phyloP scores from a whole-genome alignment of 805 yeast genomes.

The Candida maesae region DNA sequence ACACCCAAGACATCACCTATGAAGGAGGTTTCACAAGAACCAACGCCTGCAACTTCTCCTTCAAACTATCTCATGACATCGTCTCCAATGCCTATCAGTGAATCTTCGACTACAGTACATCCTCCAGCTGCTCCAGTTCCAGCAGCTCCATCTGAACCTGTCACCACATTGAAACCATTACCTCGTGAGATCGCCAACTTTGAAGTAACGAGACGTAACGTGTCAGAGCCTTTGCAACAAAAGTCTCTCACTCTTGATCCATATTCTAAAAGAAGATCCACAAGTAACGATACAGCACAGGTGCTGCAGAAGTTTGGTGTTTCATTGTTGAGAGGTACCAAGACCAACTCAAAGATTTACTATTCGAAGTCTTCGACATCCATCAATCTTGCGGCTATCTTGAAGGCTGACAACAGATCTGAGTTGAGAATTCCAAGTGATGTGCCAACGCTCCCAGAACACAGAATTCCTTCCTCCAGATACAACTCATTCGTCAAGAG shows the following conservation, averaged over 20 bases:
- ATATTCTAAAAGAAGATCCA: conserved; percentile 16
- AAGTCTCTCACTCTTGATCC: conserved; percentile 26
- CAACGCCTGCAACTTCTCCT: too few species aligned
- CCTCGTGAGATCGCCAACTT: conserved; percentile 17
- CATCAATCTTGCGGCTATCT: conserved; percentile 23
- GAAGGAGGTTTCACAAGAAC: conserved; percentile 2
- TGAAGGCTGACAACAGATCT: conserved; percentile 12
- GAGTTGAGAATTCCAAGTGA: conserved; percentile 4
- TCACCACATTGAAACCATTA: conserved; percentile 2
- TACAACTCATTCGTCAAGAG: conserved; percentile 21
- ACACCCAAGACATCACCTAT: conserved; percentile 6
- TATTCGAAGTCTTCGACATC: conserved; percentile 29
- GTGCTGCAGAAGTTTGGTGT: conserved; percentile 24
- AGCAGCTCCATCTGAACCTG: not conserved
- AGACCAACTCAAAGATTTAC: conserved; percentile 22
- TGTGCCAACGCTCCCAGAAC: conserved; percentile 14
- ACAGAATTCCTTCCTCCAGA: conserved; percentile 24
- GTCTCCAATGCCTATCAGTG: conserved; percentile 1
- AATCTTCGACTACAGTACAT: conserved; percentile 1
- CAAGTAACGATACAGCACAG: conserved; percentile 19
- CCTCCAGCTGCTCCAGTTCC: not conserved
- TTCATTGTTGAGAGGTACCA: conserved; percentile 16
- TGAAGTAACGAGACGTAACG: conserved; percentile 17
- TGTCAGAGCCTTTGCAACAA: conserved; percentile 18
- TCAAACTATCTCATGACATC: conserved; percentile 3